phyloP scores from a whole-genome alignment of 2,329 filamentous ascomycete genomes.

The Trichoderma koningii region DNA sequence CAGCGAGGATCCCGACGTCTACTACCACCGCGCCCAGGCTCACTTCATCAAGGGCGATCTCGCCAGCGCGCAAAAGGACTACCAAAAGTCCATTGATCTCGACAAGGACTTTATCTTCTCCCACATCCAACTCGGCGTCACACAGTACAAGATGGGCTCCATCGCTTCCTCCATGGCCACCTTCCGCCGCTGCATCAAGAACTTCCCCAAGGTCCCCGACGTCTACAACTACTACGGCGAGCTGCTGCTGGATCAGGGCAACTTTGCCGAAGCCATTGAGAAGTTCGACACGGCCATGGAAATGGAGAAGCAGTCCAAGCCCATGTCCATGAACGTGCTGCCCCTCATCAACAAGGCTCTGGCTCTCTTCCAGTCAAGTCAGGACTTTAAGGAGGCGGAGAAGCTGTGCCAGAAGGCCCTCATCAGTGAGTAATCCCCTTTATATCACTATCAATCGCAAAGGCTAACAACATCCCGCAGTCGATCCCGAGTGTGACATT shows the following conservation, averaged over 20 bases:
- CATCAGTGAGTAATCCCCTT: constrained; percentile 69
- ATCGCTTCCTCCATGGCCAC: constrained; percentile 98
- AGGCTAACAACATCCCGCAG: constrained; percentile 54
- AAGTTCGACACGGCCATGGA: constrained; percentile 99
- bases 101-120: constrained; percentile 98
- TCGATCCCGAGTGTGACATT: constrained; percentile 98
- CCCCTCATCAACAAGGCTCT: constrained; percentile 98
- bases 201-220: constrained; percentile 93
- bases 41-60: constrained; percentile 98
- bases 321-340: constrained; percentile 94
- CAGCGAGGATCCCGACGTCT: constrained; percentile 89
- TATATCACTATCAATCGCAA: not conserved
- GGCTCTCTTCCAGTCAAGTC: constrained; percentile 97
- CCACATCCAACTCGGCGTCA: constrained; percentile 98
- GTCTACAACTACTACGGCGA: constrained; percentile 99
- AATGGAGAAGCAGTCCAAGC: constrained; percentile 94
- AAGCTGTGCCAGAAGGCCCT: constrained; percentile 96
- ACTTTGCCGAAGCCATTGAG: constrained; percentile 91
- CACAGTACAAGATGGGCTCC: constrained; percentile 99
- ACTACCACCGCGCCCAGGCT: constrained; percentile 97
- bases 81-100: constrained; percentile 98
- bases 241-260: constrained; percentile 92
- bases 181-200: constrained; percentile 96
- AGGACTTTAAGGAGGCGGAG: constrained; percentile 92
- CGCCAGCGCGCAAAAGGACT: constrained; percentile 91